Conservation (phyloP, 805 yeast genomes). For the Ogataea ramenticola region DNA sequence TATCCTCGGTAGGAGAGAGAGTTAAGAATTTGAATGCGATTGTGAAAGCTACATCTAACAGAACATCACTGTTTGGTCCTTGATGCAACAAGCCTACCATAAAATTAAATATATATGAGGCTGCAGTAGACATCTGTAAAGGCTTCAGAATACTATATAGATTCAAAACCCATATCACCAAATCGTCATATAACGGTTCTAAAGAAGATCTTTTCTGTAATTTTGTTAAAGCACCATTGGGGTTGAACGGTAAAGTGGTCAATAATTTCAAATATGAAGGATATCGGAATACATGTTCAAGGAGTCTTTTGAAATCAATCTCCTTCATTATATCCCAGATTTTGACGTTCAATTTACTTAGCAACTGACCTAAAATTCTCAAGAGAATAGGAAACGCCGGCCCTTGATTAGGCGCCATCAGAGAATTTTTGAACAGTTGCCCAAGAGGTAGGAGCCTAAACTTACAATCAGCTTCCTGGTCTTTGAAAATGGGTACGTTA, state of each 20-base stretch:
- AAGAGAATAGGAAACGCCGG: conserved; percentile 48
- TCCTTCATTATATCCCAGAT: conserved; percentile 42
- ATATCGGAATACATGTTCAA: background rate
- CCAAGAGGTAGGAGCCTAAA: conserved; percentile 4
- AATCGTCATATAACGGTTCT: background rate
- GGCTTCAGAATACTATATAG: conserved; percentile 28
- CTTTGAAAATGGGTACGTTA: conserved; percentile 9
- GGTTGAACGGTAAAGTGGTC: too few relatives aligned
- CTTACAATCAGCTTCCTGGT: conserved; percentile 10
- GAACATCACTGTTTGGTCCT: conserved; percentile 15
- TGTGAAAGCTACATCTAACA: conserved; percentile 19
- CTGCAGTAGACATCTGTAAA: conserved; percentile 45
- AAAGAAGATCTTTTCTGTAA: too few relatives aligned
- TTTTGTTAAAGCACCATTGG: background rate
- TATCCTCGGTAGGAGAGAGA: conserved; percentile 9
- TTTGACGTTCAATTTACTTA: conserved; percentile 32
- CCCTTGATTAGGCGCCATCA: conserved; percentile 38
- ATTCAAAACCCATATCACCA: background rate
- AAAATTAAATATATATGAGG: conserved; percentile 42
- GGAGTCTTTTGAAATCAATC: background rate
- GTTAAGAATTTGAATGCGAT: conserved; percentile 6
- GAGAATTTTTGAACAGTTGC: conserved; percentile 34
- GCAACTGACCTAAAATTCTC: conserved; percentile 39
- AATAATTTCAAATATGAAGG: background rate
- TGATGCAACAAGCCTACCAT: conserved; percentile 29